phyloP scores from a whole-genome alignment of 2,329 filamentous ascomycete species.

The Colletotrichum liriopes region DNA sequence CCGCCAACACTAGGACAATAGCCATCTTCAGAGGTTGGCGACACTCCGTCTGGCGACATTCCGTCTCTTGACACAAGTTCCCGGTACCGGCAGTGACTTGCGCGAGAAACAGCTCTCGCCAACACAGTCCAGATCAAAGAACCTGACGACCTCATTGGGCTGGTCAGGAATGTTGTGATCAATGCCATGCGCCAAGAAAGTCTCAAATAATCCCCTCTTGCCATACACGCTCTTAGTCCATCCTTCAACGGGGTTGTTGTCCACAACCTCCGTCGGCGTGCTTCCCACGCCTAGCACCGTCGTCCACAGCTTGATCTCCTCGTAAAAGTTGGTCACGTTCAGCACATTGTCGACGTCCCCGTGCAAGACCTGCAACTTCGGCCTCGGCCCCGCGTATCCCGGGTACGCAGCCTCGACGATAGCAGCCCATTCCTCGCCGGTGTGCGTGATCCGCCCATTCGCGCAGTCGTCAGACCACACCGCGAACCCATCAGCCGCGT shows the following conservation, averaged over 20 bases:
- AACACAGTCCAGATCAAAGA: slow-evolving; percentile 44
- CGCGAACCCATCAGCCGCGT: slow-evolving; percentile 56
- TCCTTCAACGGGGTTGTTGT: slow-evolving; percentile 25
- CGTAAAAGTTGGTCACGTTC: slow-evolving; percentile 66
- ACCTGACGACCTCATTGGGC: slow-evolving; percentile 42
- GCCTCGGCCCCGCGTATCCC: slow-evolving; percentile 64
- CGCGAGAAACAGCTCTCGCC: slow-evolving; percentile 43
- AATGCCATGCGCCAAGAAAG: slow-evolving; percentile 40
- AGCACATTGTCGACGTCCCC: slow-evolving; percentile 67
- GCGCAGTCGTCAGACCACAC: slow-evolving; percentile 70
- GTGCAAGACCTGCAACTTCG: slow-evolving; percentile 72
- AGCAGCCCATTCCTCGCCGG: slow-evolving; percentile 52
- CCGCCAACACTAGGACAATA: neutral
- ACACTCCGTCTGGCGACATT: neutral
- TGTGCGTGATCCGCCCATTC: slow-evolving; percentile 60
- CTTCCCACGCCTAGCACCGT: slow-evolving; percentile 48
- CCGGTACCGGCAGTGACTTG: slow-evolving; percentile 26
- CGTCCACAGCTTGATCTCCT: slow-evolving; percentile 70
- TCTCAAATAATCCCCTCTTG: slow-evolving; percentile 39
- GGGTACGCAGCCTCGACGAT: slow-evolving; percentile 62
- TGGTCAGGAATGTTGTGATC: slow-evolving; percentile 44
- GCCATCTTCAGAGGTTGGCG: neutral
- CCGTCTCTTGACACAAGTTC: neutral
- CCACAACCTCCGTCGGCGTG: slow-evolving; percentile 29
- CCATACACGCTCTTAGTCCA: slow-evolving; percentile 46